phyloP scores from a whole-genome alignment of 202 grass and related monocot genomes.

The Alloteropsis angusta region DNA sequence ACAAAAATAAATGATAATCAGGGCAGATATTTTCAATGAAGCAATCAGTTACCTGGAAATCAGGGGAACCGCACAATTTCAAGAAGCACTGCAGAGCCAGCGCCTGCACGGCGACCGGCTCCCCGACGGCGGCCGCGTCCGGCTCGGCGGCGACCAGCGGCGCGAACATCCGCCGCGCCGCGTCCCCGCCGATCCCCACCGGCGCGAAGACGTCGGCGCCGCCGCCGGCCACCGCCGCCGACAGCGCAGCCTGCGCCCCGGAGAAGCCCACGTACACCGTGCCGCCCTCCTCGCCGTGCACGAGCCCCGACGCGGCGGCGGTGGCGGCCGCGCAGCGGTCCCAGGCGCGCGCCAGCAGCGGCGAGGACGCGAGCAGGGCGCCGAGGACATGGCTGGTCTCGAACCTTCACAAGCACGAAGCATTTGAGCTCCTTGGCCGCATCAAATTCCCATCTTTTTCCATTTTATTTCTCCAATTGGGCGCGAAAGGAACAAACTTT shows the following conservation, averaged over 20 bases:
- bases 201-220: constrained; percentile 29
- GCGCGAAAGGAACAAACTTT: background rate
- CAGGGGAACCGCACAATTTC: constrained; percentile 33
- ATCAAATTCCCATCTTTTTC: background rate
- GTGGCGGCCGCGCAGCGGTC: constrained; percentile 42
- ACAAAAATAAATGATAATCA: background rate
- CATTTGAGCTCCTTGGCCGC: constrained; percentile 23
- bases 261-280: constrained; percentile 73
- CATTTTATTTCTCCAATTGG: background rate
- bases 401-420: constrained; percentile 48
- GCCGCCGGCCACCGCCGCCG: constrained; percentile 22
- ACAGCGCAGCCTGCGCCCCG: constrained; percentile 33
- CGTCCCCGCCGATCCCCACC: constrained; percentile 25
- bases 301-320: constrained; percentile 27
- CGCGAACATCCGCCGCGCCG: constrained; percentile 37
- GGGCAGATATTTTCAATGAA: background rate
- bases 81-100: constrained; percentile 54
- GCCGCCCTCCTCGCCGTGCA: constrained; percentile 17
- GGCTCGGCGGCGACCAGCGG: constrained; percentile 47
- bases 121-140: constrained; percentile 22
- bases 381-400: constrained; percentile 92
- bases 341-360: constrained; percentile 75
- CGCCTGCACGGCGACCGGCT: constrained; percentile 61
- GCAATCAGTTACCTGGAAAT: constrained; percentile 60
- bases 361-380: constrained; percentile 70